Conservation (phyloP, 164 flowering plant species). For the Pachysandra terminalis region DNA sequence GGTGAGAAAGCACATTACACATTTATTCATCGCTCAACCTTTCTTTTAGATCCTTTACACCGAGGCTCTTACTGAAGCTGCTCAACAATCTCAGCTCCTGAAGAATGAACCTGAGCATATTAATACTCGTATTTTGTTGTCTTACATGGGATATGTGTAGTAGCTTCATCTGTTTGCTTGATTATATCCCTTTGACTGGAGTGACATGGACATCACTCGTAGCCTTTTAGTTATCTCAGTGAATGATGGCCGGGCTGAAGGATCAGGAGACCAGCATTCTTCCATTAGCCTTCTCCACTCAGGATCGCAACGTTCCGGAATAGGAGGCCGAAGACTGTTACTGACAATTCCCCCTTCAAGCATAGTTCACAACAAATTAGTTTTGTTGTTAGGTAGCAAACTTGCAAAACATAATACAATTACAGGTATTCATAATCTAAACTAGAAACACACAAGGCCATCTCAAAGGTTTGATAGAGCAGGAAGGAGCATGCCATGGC, state of each 20-base stretch:
- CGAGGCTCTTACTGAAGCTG: not conserved
- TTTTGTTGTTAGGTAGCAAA: not conserved
- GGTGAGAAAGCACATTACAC: not conserved
- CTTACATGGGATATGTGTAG: constrained; percentile 9
- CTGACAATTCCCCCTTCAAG: constrained; percentile 74
- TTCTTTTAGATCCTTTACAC: not conserved
- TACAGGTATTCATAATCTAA: not conserved
- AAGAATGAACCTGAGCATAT: not conserved
- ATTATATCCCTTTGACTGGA: constrained; percentile 32
- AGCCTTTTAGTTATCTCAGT: too few relatives aligned
- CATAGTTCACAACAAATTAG: not conserved
- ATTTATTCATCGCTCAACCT: not conserved
- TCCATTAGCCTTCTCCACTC: constrained; percentile 82
- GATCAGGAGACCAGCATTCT: constrained; percentile 81
- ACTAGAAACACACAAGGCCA: too few relatives aligned
- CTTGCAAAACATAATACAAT: not conserved
- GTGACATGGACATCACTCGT: constrained; percentile 48
- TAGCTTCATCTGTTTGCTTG: constrained; percentile 17
- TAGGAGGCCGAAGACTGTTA: constrained; percentile 77
- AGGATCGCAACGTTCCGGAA: too few relatives aligned
- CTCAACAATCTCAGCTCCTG: not conserved
- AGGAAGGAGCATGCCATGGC: too few relatives aligned
- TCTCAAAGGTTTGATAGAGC: too few relatives aligned
- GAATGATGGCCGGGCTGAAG: constrained; percentile 62
- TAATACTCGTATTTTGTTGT: not conserved